Base-by-base conservation (phyloP, 1,284 basidiomycete genomes). In the Melanopsichium pennsylvanicum region DNA sequence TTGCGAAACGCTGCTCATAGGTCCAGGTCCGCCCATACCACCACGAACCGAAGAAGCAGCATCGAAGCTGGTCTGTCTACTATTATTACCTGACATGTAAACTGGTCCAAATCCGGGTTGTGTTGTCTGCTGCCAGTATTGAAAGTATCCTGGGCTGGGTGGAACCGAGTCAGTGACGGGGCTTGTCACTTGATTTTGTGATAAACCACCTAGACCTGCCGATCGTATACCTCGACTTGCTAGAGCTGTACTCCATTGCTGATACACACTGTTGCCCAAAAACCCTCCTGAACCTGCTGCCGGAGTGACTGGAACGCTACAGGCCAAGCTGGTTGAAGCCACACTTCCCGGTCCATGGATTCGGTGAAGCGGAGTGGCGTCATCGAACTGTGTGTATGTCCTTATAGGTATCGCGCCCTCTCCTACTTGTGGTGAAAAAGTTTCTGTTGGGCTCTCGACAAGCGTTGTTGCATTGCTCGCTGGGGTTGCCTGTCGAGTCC, bases 341-440 rank as follows among this genome's bases (percentile, higher is more conserved):
- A 70, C 61, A 27, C 68, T 70, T 7, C 52, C 34, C 13, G 68
- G 68, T 1, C 68, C 68, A 31, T 66, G 50, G 33, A 70, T 58
- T 11, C 62, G 41, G 13, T 70, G 46, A n/a, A 62, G 68, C 25
- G 58, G 61, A 0, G 31, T 54, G 1, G 48, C 32, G 32, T 66
- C 68, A 37, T 70, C 52, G 37, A 66, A 70, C 29, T 70, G 68
- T 7, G 62, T 66, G 46, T 70, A 70, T 16, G 61, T 61, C n/a
- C 68, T 16, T 6, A 70, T 3, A 19, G 61, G 68, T 4, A 70
- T 48, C 8, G 49, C 51, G 6, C 7, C 40, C 1, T 8, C 35
- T 22, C 26, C 33, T 26, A 21, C 26, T 4, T 19, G 22, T 6
- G 54, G 27, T 13, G 45, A 11, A 21, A 59, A 48, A 2, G 32